Conservation (phyloP, 805 yeast genomes). For the Lipomyces orientalis region DNA sequence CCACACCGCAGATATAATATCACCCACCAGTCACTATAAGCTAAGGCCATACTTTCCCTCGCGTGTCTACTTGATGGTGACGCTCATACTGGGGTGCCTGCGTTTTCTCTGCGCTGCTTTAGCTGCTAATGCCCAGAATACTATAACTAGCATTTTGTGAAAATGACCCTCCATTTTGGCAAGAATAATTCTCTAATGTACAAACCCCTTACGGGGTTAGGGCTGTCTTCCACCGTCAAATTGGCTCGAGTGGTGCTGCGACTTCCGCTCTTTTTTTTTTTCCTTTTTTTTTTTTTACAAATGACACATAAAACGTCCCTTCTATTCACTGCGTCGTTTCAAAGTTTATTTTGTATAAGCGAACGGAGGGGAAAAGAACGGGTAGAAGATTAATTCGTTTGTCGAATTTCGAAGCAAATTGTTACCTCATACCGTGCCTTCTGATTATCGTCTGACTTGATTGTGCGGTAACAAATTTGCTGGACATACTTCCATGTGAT, state of each 20-base stretch:
- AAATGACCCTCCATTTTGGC: too few relatives aligned
- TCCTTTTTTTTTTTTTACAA: slow-evolving; percentile 19
- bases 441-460: not conserved
- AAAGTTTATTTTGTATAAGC: slow-evolving; percentile 5
- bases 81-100: too few relatives aligned
- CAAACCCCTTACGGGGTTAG: too few relatives aligned
- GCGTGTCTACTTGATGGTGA: too few relatives aligned
- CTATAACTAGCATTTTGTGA: too few relatives aligned
- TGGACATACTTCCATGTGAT: slow-evolving; percentile 6
- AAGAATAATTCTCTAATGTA: too few relatives aligned
- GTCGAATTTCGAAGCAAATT: slow-evolving; percentile 10
- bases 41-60: too few relatives aligned
- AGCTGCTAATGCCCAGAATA: too few relatives aligned
- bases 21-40: too few relatives aligned
- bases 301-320: slow-evolving; percentile 25
- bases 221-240: not conserved
- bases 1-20: too few relatives aligned
- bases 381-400: slow-evolving; percentile 20
- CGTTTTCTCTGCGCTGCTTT: too few relatives aligned
- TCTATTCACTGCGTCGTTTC: slow-evolving; percentile 34
- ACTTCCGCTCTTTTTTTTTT: not conserved
- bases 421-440: slow-evolving; percentile 30
- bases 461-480: slow-evolving; percentile 23
- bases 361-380: slow-evolving; percentile 36
- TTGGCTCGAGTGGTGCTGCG: not conserved